A percentile compares a stretch with the other conserved stretches of the same genome.
These are phyloP conservation scores for Primulina eburnea DNA, from an alignment of 257 asterid species.

Conservation along the genomic window DNA sequence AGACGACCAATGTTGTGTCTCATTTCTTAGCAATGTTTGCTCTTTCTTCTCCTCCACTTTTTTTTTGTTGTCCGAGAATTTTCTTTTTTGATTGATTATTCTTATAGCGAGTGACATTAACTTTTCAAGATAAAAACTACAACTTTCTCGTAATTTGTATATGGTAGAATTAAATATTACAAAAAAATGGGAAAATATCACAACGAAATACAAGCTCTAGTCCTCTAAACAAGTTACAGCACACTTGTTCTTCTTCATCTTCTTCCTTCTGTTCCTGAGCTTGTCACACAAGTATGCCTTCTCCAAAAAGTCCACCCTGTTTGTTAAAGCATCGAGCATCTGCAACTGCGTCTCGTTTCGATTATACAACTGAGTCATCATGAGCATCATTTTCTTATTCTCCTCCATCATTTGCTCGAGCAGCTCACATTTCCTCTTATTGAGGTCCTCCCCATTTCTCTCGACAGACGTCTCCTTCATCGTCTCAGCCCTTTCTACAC, in stretches of 20 bases:
- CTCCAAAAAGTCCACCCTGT: conserved; percentile 62
- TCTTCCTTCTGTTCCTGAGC: conserved; percentile 54
- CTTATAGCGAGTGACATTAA: too few species aligned
- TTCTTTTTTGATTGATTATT: too few species aligned
- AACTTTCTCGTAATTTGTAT: too few species aligned
- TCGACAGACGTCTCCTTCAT: too few species aligned
- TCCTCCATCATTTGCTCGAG: conserved; percentile 56
- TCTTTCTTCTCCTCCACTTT: too few species aligned
- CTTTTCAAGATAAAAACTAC: too few species aligned
- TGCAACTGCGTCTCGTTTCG: conserved; percentile 43
- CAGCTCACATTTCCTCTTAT: conserved; percentile 31
- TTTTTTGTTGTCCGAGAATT: too few species aligned
- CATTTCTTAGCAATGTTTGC: too few species aligned
- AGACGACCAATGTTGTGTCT: too few species aligned
- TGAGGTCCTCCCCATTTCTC: not conserved
- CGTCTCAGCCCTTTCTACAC: too few species aligned
- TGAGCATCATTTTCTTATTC: conserved; percentile 56
- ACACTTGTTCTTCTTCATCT: conserved; percentile 29
- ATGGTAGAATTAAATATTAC: too few species aligned
- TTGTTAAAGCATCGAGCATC: conserved; percentile 38
- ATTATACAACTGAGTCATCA: conserved; percentile 56
- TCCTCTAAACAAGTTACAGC: conserved; percentile 11
- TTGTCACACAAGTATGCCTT: conserved; percentile 53
- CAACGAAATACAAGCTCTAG: not conserved
- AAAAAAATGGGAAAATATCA: not conserved